A percentile compares a stretch with the other conserved stretches of the same genome.
Evolutionary conservation across 2,329 filamentous ascomycete genomes (phyloP).

Genomic region (Pseudogymnoascus sp.): DNA sequence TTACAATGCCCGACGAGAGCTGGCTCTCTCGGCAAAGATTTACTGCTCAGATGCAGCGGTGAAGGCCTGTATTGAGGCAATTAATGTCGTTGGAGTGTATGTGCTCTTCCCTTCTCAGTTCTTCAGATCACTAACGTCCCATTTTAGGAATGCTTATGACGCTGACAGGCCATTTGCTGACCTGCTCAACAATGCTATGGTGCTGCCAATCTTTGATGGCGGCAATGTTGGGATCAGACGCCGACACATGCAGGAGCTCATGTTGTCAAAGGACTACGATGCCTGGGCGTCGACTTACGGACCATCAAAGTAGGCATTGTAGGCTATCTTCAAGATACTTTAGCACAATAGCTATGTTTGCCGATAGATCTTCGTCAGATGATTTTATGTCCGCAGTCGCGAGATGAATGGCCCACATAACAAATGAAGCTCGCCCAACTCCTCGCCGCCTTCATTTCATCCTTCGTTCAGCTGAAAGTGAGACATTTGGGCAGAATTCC

Average conservation of each 20-base stretch:
- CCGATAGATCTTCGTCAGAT: not conserved
- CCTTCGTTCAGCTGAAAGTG: not conserved
- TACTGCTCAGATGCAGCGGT: slow-evolving; percentile 45
- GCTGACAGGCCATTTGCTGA: slow-evolving; percentile 34
- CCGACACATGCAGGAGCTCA: slow-evolving; percentile 41
- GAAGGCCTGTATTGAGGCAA: slow-evolving; percentile 43
- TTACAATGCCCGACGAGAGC: slow-evolving; percentile 37
- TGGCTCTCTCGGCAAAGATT: slow-evolving; percentile 46
- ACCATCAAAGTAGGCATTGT: not conserved
- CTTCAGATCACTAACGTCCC: slow-evolving; percentile 11
- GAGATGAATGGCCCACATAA: not conserved
- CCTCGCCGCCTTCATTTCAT: not conserved
- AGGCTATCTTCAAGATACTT: not conserved
- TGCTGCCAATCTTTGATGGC: slow-evolving; percentile 46
- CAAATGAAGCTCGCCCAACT: not conserved
- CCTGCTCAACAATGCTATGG: slow-evolving; percentile 41
- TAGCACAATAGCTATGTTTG: not conserved
- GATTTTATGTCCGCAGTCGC: not conserved
- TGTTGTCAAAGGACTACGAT: slow-evolving; percentile 39
- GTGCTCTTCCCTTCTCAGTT: slow-evolving; percentile 17
- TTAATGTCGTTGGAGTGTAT: slow-evolving; percentile 47
- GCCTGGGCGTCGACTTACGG: slow-evolving; percentile 39
- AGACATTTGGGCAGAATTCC: too few relatives aligned
- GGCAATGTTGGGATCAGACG: slow-evolving; percentile 49
- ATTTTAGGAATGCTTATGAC: slow-evolving; percentile 36